Conservation (phyloP, 768 basidiomycete genomes). For the Boletus rubescentipes region DNA sequence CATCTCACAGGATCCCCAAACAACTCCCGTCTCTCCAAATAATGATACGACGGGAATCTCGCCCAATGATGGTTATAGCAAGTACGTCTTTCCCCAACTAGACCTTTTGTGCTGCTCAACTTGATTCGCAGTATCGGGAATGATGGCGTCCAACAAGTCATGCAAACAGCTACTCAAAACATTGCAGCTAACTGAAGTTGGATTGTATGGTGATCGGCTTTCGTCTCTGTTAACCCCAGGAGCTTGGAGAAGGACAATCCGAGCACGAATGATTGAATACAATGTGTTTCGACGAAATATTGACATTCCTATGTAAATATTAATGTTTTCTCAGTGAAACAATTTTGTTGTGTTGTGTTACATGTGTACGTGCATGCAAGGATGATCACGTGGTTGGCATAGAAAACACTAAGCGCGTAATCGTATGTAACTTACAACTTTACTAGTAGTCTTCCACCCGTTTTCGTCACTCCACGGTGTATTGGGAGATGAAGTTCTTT, state of each 20-base stretch:
- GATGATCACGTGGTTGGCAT: conserved; percentile 17
- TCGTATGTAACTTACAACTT: background rate
- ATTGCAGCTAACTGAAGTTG: conserved; percentile 31
- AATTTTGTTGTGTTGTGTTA: background rate
- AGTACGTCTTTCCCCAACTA: conserved; percentile 19
- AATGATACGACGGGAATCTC: conserved; percentile 46
- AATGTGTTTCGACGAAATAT: background rate
- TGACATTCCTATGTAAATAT: background rate
- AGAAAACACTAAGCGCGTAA: too few species aligned
- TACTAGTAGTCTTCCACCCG: background rate
- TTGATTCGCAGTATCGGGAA: conserved; percentile 27
- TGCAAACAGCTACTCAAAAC: conserved; percentile 34
- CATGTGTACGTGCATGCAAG: background rate
- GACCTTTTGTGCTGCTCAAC: background rate
- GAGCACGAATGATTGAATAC: background rate
- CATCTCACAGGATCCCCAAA: conserved; percentile 29
- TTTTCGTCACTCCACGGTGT: background rate
- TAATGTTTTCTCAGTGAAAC: background rate
- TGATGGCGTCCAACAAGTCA: conserved; percentile 30
- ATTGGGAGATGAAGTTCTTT: conserved; percentile 66
- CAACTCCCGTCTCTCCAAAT: conserved; percentile 33
- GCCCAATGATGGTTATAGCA: conserved; percentile 66
- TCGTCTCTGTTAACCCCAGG: background rate
- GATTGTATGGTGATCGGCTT: background rate
- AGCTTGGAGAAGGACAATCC: background rate